Evolutionary conservation across 2,329 filamentous ascomycete genomes (phyloP).

Genomic region (Neonectria neomacrospora): DNA sequence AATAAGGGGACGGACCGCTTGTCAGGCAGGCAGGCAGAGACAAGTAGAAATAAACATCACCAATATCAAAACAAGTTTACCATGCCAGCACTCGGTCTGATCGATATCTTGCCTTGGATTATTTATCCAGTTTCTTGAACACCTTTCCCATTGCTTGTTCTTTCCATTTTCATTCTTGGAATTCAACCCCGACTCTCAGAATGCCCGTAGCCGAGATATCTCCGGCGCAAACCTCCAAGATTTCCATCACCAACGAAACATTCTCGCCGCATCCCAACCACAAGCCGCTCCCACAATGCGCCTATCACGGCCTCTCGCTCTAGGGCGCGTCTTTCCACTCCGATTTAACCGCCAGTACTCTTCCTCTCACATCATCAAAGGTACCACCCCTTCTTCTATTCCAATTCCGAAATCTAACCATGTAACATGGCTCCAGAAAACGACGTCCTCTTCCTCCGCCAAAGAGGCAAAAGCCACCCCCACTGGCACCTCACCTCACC

Average conservation of each 20-base stretch:
- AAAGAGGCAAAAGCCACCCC: conserved; percentile 49
- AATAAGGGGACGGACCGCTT: conserved; percentile 10
- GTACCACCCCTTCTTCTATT: conserved; percentile 23
- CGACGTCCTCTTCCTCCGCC: conserved; percentile 55
- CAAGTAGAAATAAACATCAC: conserved; percentile 17
- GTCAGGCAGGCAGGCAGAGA: conserved; percentile 15
- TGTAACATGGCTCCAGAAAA: conserved; percentile 45
- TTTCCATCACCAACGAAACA: conserved; percentile 31
- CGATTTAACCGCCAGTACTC: conserved; percentile 38
- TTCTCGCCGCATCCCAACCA: conserved; percentile 3
- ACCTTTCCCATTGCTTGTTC: neutral
- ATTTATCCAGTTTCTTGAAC: neutral
- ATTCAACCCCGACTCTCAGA: neutral
- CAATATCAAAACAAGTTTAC: neutral
- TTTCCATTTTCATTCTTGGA: neutral
- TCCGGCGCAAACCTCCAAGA: conserved; percentile 37
- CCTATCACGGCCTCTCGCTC: conserved; percentile 15
- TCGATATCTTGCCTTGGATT: neutral
- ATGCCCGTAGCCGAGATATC: conserved; percentile 38
- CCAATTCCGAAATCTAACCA: conserved; percentile 28
- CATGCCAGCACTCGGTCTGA: neutral
- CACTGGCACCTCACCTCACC: conserved; percentile 54
- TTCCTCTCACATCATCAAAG: conserved; percentile 44
- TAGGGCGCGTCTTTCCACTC: neutral
- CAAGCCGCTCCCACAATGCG: conserved; percentile 31